Percentiles rank a stretch among this genome's conserved stretches.
These are phyloP conservation scores for Sphagnurus paluster DNA, from an alignment of 1,284 basidiomycete species.

Conservation along the genomic window DNA sequence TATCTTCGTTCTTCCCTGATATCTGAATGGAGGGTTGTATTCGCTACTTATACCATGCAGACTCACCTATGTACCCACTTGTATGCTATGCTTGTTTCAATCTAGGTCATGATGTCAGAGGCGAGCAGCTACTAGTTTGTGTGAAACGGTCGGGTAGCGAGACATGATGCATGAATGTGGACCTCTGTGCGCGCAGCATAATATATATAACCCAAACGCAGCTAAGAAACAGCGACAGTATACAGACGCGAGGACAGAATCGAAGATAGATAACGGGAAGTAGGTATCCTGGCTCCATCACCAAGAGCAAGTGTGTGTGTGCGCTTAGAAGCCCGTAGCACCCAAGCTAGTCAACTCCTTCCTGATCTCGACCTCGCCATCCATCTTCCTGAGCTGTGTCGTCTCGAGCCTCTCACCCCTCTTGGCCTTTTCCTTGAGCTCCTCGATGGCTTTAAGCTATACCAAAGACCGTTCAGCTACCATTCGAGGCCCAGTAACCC, in stretches of 20 bases:
- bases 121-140: neutral
- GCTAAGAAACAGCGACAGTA: neutral
- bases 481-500: neutral
- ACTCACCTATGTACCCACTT: too few relatives aligned
- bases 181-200: conserved; percentile 1
- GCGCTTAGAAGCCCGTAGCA: neutral
- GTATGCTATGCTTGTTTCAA: too few relatives aligned
- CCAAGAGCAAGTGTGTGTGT: neutral
- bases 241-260: neutral
- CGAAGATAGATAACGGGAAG: neutral
- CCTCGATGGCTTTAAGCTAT: conserved; percentile 93
- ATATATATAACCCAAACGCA: neutral
- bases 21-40: too few relatives aligned
- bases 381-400: conserved; percentile 95
- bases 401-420: conserved; percentile 89
- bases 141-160: too few relatives aligned
- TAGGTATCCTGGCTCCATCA: neutral
- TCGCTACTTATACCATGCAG: too few relatives aligned
- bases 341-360: conserved; percentile 60
- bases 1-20: conserved; percentile 24
- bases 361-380: conserved; percentile 80
- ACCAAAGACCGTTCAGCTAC: conserved; percentile 9
- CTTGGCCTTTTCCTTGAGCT: conserved; percentile 87
- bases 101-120: neutral
- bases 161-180: too few relatives aligned